phyloP scores from a whole-genome alignment of 2,329 filamentous ascomycete genomes.

The Davidsoniella eucalypti region DNA sequence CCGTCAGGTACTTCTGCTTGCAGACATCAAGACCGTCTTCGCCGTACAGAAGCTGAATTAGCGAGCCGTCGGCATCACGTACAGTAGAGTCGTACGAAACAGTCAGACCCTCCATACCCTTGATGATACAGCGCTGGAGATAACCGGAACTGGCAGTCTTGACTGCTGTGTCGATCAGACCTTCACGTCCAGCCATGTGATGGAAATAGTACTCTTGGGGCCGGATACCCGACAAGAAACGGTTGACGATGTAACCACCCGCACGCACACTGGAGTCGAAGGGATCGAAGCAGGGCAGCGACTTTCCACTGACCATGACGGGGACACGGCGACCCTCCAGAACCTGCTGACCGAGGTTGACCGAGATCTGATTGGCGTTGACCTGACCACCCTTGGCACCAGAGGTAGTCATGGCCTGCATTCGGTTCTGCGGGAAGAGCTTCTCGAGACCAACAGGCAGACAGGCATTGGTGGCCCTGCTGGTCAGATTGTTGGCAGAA shows the following conservation, averaged over 20 bases:
- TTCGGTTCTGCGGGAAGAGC: conserved; percentile 89
- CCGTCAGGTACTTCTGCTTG: conserved; percentile 78
- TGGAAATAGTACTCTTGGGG: conserved; percentile 99
- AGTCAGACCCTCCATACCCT: conserved; percentile 90
- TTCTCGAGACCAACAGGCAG: conserved; percentile 74
- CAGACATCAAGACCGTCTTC: conserved; percentile 91
- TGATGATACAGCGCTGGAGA: conserved; percentile 89
- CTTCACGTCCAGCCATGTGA: conserved; percentile 97
- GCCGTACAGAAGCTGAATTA: conserved; percentile 91
- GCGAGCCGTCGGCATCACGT: conserved; percentile 78
- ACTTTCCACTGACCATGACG: conserved; percentile 95
- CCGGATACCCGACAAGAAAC: conserved; percentile 93
- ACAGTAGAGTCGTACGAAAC: conserved; percentile 92
- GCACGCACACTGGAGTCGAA: conserved; percentile 81
- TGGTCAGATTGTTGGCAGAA: conserved; percentile 49
- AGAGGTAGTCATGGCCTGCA: conserved; percentile 97
- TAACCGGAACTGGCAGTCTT: conserved; percentile 97
- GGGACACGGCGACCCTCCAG: conserved; percentile 89
- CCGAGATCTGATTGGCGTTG: conserved; percentile 95
- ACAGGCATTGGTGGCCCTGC: conserved; percentile 60
- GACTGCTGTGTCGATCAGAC: conserved; percentile 95
- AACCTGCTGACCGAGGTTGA: conserved; percentile 92
- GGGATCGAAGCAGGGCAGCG: conserved; percentile 80
- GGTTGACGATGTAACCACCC: conserved; percentile 83
- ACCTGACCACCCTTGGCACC: conserved; percentile 87